Evolutionary conservation across 2,329 filamentous ascomycete genomes (phyloP).

Genomic region (Helotiales sp.): DNA sequence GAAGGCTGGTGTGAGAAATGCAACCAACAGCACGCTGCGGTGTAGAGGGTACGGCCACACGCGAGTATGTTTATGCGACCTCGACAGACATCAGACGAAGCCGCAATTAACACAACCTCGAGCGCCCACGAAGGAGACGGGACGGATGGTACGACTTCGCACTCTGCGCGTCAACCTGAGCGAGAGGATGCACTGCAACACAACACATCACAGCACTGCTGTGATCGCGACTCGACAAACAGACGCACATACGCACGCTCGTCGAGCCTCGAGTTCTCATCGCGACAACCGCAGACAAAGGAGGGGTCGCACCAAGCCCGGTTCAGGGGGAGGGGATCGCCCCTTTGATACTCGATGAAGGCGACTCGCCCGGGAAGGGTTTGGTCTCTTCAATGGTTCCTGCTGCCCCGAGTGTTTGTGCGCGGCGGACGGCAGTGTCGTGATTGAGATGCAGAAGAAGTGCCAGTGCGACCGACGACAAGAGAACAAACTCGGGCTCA

Average conservation of each 20-base stretch:
- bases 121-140: not conserved
- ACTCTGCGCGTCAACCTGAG: not conserved
- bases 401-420: conserved; percentile 1
- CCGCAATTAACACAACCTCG: not conserved
- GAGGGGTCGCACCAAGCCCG: not conserved
- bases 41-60: not conserved
- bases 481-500: not conserved
- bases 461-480: not conserved
- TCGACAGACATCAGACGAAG: not conserved
- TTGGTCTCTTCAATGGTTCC: conserved; percentile 10
- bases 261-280: not conserved
- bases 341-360: not conserved
- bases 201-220: not conserved
- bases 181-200: not conserved
- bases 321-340: not conserved
- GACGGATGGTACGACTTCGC: not conserved
- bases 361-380: conserved; percentile 3
- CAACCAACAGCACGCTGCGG: not conserved
- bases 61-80: not conserved
- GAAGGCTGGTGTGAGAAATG: conserved; percentile 4
- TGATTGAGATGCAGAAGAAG: not conserved
- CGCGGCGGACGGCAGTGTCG: not conserved
- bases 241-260: not conserved
- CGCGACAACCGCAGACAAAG: not conserved
- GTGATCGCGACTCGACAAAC: not conserved